phyloP scores from a whole-genome alignment of 148 eudicot genomes.

The Silene conica region DNA sequence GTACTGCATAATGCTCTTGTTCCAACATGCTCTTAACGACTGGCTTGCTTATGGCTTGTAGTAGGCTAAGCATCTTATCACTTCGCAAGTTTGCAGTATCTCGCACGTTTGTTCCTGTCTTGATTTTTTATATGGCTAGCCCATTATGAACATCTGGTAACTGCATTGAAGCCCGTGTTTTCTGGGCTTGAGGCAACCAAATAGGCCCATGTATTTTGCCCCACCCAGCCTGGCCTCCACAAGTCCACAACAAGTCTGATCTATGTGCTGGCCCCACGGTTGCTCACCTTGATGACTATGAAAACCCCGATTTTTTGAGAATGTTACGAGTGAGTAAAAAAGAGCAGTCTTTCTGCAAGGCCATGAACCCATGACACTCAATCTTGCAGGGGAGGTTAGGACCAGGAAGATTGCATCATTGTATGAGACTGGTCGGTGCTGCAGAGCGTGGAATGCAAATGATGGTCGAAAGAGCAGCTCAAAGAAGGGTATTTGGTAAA shows the following conservation, averaged over 20 bases:
- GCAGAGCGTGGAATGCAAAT: constrained; percentile 98
- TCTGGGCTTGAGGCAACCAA: background rate
- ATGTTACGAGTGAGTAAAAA: too few species aligned
- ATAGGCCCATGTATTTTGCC: background rate
- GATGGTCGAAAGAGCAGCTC: constrained; percentile 82
- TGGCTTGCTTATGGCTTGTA: too few species aligned
- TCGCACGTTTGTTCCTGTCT: background rate
- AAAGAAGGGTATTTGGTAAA: constrained; percentile 84
- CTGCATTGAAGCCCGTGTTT: background rate
- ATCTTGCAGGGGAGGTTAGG: constrained; percentile 83
- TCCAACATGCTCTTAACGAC: too few species aligned
- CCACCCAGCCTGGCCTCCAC: background rate
- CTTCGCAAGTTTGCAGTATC: too few species aligned
- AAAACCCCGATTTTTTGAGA: too few species aligned
- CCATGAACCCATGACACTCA: constrained; percentile 2
- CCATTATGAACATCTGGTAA: background rate
- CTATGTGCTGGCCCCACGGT: background rate
- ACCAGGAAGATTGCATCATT: constrained; percentile 96
- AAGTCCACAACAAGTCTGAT: background rate
- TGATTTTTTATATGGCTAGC: background rate
- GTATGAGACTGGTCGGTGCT: constrained; percentile 90
- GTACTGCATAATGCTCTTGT: too few species aligned
- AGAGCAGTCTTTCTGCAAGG: too few species aligned
- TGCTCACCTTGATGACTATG: too few species aligned
- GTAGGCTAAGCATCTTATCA: too few species aligned